Base-by-base conservation (phyloP, 75 land plant genomes). In the Picea glauca region DNA sequence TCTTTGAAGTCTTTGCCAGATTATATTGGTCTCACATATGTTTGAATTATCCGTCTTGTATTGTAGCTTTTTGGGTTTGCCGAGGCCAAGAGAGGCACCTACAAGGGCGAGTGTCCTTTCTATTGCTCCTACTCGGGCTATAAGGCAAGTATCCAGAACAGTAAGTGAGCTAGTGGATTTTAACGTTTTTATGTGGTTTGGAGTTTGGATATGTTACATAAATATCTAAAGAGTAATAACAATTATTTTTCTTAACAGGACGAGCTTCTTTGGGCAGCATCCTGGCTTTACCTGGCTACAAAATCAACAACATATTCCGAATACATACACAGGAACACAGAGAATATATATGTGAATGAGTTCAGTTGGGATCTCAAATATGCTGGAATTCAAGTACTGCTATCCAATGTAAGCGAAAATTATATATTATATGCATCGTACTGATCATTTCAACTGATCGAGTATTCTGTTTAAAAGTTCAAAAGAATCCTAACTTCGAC, bases 261-360 rank as follows among this genome's bases (percentile, higher is more conserved):
- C 81, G 97, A 94, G 79, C 80, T 94, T 18, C 75, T 90, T 50
- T 94, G 97, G 97, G 97, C 93, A 72, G 94, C 97, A 70, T 67
- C 97, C 33, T 94, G 97, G 97, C 80, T 94, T 62, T 92, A 87
- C 80, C 60, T 67, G 12, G 94, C 97, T 15, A 90, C 94, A 17
- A 76, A 50, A 18, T 81, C 58, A n/a, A 20, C 80, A 5, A 12
- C 54, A 1, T 93, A 90, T 46, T 26, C 78, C 13, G 46, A 88
- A 33, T 90, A 78, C 81, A 87, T 94, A 7, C 62, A 60, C 57
- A 87, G 85, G 21, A 87, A 93, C 32, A 77, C 83, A 75, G 79
- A 23, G 21, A 78, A 77, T 75, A 80, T 82, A 5, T 77, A n/a
- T 26, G 90, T 93, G 35, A 77, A 74, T 74, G 91, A 90, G 75